Percentiles rank a stretch among this genome's conserved stretches.
phyloP scores from a whole-genome alignment of 352 stramenopile species.

The Phytophthora fragariae region DNA sequence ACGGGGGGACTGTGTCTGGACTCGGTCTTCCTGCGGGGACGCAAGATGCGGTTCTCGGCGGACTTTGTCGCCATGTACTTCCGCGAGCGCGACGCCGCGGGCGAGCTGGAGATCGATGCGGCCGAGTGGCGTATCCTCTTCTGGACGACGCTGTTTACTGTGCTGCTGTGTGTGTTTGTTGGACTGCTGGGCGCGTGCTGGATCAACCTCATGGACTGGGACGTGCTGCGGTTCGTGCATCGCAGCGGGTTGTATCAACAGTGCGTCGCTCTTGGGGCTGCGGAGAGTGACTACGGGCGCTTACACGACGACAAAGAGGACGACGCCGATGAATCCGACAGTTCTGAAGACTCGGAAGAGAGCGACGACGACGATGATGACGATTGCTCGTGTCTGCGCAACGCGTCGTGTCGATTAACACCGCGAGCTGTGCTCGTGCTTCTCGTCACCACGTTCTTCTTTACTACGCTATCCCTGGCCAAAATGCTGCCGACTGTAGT shows the following conservation, averaged over 20 bases:
- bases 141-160: conserved; percentile 43
- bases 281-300: conserved; percentile 21
- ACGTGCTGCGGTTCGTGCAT: conserved; percentile 45
- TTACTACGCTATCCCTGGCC: conserved; percentile 36
- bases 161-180: conserved; percentile 45
- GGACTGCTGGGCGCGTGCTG: conserved; percentile 50
- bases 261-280: conserved; percentile 15
- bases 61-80: conserved; percentile 60
- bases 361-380: conserved; percentile 27
- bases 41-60: conserved; percentile 60
- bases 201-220: conserved; percentile 67
- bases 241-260: conserved; percentile 24
- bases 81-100: conserved; percentile 48
- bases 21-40: conserved; percentile 59
- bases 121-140: conserved; percentile 50
- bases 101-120: conserved; percentile 54
- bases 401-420: conserved; percentile 27
- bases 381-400: conserved; percentile 24
- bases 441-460: conserved; percentile 31
- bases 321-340: conserved; percentile 25
- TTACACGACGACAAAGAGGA: conserved; percentile 33
- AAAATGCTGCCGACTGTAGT: conserved; percentile 55
- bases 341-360: conserved; percentile 23
- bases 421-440: conserved; percentile 27
- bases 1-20: conserved; percentile 38